Evolutionary conservation across 345 rosid genomes (phyloP), one percentile per base, ranked within the genome.

Genomic region (Sonneratia caseolaris): DNA sequence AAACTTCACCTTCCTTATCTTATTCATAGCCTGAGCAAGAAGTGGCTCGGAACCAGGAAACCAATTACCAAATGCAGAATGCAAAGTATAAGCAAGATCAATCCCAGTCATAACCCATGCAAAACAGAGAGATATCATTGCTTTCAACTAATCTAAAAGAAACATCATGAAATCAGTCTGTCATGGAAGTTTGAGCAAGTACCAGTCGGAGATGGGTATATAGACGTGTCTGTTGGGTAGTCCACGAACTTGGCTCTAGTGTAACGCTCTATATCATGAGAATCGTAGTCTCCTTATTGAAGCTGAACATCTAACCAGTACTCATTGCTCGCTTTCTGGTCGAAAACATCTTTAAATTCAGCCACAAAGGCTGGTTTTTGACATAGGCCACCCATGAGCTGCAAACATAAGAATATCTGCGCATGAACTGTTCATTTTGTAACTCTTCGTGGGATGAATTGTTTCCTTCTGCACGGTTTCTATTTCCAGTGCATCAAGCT

Each of bases 341-440:
- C 99, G 77, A 92, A 91, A 81, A 92, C 89, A 76, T 96, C 99
- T 81, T 96, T 96, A 7, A 98, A 96, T 86, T 92, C 99, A 3
- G 99, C 96, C 55, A 92, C 98, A 70, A 27, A 96, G 97, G 82
- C 99, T 96, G 51, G 99, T 98, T 85, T 96, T 96, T 64, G 99
- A 96, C 99, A 96, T 96, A 18, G 94, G 92, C 99, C 99, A 96
- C 75, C 96, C 88, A 80, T 92, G 98, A 56, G 98, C 97, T 70
- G 98, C 98, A 82, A 92, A 92, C n/a, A 96, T 91, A 66, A 96
- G 99, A 79, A 96, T 61, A 78, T 96, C 99, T 35, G 99, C 99
- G 82, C 99, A 96, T 68, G 99, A 96, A 83, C 99, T 96, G 86
- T 96, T 96, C 99, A 96, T 96, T 83, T 96, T 92, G 82, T 92